phyloP scores from a whole-genome alignment of 192 early-diverging fungal species.

The Jimgerdemannia lactiflua region DNA sequence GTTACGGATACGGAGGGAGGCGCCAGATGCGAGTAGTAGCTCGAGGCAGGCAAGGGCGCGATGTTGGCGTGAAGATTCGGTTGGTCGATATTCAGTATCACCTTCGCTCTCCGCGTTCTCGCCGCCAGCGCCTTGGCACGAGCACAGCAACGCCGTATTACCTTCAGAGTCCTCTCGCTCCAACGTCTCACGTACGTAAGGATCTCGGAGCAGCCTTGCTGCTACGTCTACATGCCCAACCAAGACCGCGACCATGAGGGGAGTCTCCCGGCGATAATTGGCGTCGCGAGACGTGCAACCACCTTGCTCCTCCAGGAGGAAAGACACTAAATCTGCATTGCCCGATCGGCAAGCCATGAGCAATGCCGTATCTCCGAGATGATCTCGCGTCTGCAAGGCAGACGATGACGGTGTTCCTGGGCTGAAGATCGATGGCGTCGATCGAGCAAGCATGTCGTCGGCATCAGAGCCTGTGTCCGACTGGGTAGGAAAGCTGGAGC shows the following conservation, averaged over 20 bases:
- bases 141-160: conserved; percentile 27
- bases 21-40: conserved; percentile 14
- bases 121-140: conserved; percentile 5
- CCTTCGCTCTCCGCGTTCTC: neutral
- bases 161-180: conserved; percentile 36
- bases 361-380: conserved; percentile 34
- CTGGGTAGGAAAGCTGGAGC: neutral
- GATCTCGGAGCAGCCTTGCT: conserved; percentile 16
- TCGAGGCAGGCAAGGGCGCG: conserved; percentile 3
- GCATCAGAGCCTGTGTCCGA: neutral
- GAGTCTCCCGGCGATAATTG: conserved; percentile 37
- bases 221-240: conserved; percentile 25
- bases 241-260: conserved; percentile 34
- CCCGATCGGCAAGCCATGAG: conserved; percentile 33
- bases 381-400: conserved; percentile 30
- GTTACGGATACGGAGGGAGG: conserved; percentile 27
- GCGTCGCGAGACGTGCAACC: conserved; percentile 10
- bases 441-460: neutral
- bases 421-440: neutral
- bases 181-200: conserved; percentile 14
- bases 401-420: conserved; percentile 8
- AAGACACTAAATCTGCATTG: conserved; percentile 22
- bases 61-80: neutral
- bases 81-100: conserved; percentile 1
- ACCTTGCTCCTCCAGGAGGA: conserved; percentile 18